Conservation (phyloP, 2,329 filamentous ascomycete genomes). For the Penicillium sp. region DNA sequence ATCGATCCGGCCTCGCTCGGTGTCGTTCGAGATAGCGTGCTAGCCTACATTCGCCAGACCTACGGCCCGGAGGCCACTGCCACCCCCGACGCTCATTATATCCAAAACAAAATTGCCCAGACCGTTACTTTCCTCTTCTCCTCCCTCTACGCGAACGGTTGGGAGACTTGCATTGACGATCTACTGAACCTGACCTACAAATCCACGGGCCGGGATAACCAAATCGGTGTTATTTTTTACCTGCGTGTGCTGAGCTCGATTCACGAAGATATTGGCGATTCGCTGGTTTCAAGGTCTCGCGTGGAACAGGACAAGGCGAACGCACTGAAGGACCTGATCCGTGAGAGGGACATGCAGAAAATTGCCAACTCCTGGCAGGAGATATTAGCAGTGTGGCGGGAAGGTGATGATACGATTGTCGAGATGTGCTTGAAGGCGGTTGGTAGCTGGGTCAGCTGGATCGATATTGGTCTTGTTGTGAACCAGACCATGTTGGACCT, state of each 20-base stretch:
- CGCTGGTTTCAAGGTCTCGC: constrained; percentile 74
- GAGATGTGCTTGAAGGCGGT: constrained; percentile 90
- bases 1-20: constrained; percentile 71
- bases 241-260: constrained; percentile 84
- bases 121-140: constrained; percentile 93
- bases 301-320: constrained; percentile 82
- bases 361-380: constrained; percentile 90
- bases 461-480: constrained; percentile 90
- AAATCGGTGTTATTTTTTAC: constrained; percentile 77
- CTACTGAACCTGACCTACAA: constrained; percentile 72
- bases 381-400: constrained; percentile 74
- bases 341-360: constrained; percentile 82
- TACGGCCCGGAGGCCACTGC: constrained; percentile 62
- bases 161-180: constrained; percentile 89
- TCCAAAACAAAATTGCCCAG: constrained; percentile 97
- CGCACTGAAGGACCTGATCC: constrained; percentile 85
- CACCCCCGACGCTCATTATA: constrained; percentile 66
- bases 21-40: constrained; percentile 75
- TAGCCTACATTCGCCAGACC: constrained; percentile 74
- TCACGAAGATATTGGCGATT: constrained; percentile 96
- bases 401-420: constrained; percentile 68
- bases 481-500: constrained; percentile 83
- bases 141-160: constrained; percentile 78
- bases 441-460: constrained; percentile 98
- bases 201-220: constrained; percentile 65